phyloP scores from a whole-genome alignment of 2,329 filamentous ascomycete species.

The Diaporthe nobilis region DNA sequence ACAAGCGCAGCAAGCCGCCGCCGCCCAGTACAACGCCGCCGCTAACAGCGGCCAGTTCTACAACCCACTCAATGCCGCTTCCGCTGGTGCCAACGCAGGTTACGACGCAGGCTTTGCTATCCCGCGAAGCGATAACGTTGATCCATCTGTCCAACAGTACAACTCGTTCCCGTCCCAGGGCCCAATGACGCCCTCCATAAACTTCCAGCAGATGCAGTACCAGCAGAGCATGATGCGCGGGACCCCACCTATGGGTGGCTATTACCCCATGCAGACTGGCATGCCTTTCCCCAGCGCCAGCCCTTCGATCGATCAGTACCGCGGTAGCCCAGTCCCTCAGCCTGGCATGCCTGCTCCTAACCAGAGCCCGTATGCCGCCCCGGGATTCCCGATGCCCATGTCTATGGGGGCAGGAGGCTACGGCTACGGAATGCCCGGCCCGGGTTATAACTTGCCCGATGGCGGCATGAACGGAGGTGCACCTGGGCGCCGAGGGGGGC shows the following conservation, averaged over 20 bases:
- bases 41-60: slow-evolving; percentile 65
- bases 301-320: slow-evolving; percentile 69
- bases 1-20: slow-evolving; percentile 47
- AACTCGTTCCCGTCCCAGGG: slow-evolving; percentile 66
- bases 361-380: slow-evolving; percentile 63
- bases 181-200: slow-evolving; percentile 63
- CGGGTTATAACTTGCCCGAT: slow-evolving; percentile 40
- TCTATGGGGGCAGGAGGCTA: slow-evolving; percentile 57
- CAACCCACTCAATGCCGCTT: slow-evolving; percentile 61
- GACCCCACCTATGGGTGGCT: slow-evolving; percentile 68
- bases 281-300: slow-evolving; percentile 66
- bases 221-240: slow-evolving; percentile 72
- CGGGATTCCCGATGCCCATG: slow-evolving; percentile 63
- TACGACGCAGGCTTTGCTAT: slow-evolving; percentile 68
- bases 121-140: slow-evolving; percentile 67
- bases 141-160: slow-evolving; percentile 61
- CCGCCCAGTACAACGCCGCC: slow-evolving; percentile 53
- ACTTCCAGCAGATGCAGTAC: slow-evolving; percentile 70
- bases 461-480: slow-evolving; percentile 38
- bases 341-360: slow-evolving; percentile 56
- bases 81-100: slow-evolving; percentile 50
- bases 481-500: slow-evolving; percentile 40
- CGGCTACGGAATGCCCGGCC: slow-evolving; percentile 53
- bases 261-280: slow-evolving; percentile 70
- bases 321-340: slow-evolving; percentile 61